Conservation (phyloP, 352 stramenopile genomes). For the Pythium myriotylum region DNA sequence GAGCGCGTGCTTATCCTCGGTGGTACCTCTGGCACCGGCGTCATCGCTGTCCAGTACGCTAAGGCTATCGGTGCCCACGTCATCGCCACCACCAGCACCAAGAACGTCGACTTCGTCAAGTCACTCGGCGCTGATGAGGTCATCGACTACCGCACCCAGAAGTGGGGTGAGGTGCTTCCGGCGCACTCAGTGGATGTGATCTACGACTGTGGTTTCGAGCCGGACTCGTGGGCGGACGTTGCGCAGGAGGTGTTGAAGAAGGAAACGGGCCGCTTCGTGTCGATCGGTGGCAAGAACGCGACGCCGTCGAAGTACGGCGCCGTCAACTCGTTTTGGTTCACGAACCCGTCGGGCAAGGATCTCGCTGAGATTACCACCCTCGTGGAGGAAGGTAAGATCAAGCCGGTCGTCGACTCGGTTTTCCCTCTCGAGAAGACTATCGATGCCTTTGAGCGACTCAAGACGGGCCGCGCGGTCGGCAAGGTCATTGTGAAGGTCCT, state of each 20-base stretch:
- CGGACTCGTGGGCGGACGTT: slow-evolving; percentile 31
- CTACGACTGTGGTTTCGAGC: slow-evolving; percentile 24
- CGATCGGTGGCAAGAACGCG: neutral
- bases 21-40: slow-evolving; percentile 38
- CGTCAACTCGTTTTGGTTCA: neutral
- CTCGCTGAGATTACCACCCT: slow-evolving; percentile 34
- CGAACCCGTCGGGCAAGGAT: slow-evolving; percentile 22
- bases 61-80: slow-evolving; percentile 28
- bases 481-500: slow-evolving; percentile 13
- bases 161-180: slow-evolving; percentile 28
- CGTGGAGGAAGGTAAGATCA: slow-evolving; percentile 31
- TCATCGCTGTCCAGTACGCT: slow-evolving; percentile 48
- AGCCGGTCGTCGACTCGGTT: slow-evolving; percentile 24
- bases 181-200: slow-evolving; percentile 13
- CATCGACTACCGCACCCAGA: slow-evolving; percentile 44
- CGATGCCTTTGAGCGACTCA: slow-evolving; percentile 37
- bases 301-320: slow-evolving; percentile 3
- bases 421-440: slow-evolving; percentile 35
- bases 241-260: slow-evolving; percentile 33
- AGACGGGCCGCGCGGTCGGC: slow-evolving; percentile 37
- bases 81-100: slow-evolving; percentile 37
- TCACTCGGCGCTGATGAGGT: slow-evolving; percentile 42
- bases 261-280: slow-evolving; percentile 7
- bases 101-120: slow-evolving; percentile 40
- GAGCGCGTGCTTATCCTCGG: slow-evolving; percentile 51